Conservation (phyloP, 169 alveolate genomes). For the Plasmodium relictum region DNA sequence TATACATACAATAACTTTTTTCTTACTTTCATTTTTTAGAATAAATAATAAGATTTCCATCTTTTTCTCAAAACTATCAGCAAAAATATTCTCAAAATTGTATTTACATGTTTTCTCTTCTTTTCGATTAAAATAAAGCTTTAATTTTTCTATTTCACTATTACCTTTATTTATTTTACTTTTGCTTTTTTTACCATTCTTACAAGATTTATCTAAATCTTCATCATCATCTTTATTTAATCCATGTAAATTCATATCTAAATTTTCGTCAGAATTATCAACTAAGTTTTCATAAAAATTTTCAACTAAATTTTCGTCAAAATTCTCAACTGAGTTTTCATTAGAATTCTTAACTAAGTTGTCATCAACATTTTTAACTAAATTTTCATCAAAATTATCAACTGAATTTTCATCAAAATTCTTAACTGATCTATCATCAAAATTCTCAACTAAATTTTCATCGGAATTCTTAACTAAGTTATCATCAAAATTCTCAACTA, state of each 20-base stretch:
- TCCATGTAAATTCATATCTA: too few species aligned
- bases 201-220: neutral
- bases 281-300: neutral
- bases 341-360: neutral
- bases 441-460: too few species aligned
- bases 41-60: conserved; percentile 30
- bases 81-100: conserved; percentile 27
- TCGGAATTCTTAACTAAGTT: neutral
- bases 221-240: too few species aligned
- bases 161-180: conserved; percentile 33
- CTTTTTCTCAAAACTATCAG: conserved; percentile 28
- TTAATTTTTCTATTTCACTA: conserved; percentile 20
- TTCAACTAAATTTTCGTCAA: neutral
- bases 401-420: neutral
- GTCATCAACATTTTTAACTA: neutral
- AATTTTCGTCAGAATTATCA: too few species aligned
- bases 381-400: neutral
- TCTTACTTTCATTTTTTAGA: conserved; percentile 22
- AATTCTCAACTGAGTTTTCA: neutral
- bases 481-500: neutral
- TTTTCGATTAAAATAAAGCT: neutral
- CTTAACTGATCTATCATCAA: neutral
- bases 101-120: conserved; percentile 15
- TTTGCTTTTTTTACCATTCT: neutral
- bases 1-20: conserved; percentile 38